Evolutionary conservation across 805 yeast species (phyloP), one percentile per base, ranked within the genome.

Genomic region (Clavispora santaluciae): DNA sequence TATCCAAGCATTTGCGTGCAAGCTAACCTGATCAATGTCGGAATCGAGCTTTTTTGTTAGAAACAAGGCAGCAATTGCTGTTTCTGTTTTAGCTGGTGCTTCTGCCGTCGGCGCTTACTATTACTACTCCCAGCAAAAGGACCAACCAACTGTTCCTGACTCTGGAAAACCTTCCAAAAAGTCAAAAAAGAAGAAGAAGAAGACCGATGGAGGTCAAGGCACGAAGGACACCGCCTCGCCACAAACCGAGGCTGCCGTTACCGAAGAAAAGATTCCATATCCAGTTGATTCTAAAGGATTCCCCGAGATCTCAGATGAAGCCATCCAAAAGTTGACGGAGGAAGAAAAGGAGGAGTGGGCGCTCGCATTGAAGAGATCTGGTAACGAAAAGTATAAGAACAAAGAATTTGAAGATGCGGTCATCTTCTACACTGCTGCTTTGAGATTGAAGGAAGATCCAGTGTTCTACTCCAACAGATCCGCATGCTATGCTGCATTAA

Each of bases 401-500:
- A 83, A 86, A 65, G 70, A 83, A 39, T 86, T 73, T 57, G 74
- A 78, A 40, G 73, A 74, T n/a, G 98, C 98, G 33, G 78, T 89
- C 55, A 78, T 76, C 34, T 83, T 74, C 63, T 93, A 93, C 70
- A 63, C 86, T 33, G 78, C 76, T 42, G 98, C 99, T 9, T 71
- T 93, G 51, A 60, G 72, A 40, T 72, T 87, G 57, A 83, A 83
- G 59, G 65, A 73, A 51, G 97, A 93, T 64, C 89, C 97, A 5
- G 85, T 90, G 25, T 93, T 77, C 68, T 91, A 83, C 69, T 88
- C 97, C 46, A 93, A 93, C 73, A 81, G 97, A 66, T 89, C 98
- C 22, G 99, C 99, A 13, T 91, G 96, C 66, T 86, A 86, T 67
- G 85, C 90, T 38, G 87, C 95, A 7, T 70, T 86, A 51, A 78